Evolutionary conservation across 1,284 basidiomycete species (phyloP).

Genomic region (Ustilago bromivora): DNA sequence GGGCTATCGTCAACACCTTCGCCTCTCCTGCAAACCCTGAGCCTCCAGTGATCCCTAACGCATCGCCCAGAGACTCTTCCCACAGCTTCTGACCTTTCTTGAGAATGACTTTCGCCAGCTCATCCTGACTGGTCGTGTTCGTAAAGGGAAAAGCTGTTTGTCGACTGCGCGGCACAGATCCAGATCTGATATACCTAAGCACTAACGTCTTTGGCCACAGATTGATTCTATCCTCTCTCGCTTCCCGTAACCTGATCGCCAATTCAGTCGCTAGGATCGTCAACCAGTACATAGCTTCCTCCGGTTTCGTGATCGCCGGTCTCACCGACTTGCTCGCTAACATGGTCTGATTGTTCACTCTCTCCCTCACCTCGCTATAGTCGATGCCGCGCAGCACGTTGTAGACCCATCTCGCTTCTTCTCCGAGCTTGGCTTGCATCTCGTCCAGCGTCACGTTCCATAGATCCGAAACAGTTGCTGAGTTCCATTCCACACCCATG

Average conservation of each 20-base stretch:
- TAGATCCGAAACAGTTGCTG: slow-evolving; percentile 82
- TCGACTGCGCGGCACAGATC: slow-evolving; percentile 79
- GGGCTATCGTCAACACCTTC: slow-evolving; percentile 78
- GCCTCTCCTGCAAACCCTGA: slow-evolving; percentile 35
- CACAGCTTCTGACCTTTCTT: slow-evolving; percentile 85
- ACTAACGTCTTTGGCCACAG: slow-evolving; percentile 92
- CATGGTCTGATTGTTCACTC: slow-evolving; percentile 63
- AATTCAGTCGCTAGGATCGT: slow-evolving; percentile 89
- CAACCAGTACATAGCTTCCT: slow-evolving; percentile 81
- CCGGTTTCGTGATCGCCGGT: slow-evolving; percentile 50
- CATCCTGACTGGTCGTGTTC: slow-evolving; percentile 41
- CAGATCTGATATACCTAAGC: slow-evolving; percentile 72
- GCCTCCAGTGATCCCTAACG: slow-evolving; percentile 17
- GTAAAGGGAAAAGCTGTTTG: slow-evolving; percentile 83
- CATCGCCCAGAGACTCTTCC: slow-evolving; percentile 80
- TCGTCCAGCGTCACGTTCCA: slow-evolving; percentile 75
- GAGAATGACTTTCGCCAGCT: slow-evolving; percentile 76
- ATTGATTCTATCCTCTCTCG: slow-evolving; percentile 76
- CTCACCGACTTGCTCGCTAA: slow-evolving; percentile 65
- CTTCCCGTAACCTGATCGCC: slow-evolving; percentile 84
- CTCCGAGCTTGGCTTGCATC: slow-evolving; percentile 85
- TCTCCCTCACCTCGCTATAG: slow-evolving; percentile 80
- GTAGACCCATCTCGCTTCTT: slow-evolving; percentile 81
- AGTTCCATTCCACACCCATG: slow-evolving; percentile 86
- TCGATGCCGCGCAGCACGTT: slow-evolving; percentile 87